phyloP scores from a whole-genome alignment of 441 rosid species.

The Eruca vesicaria region DNA sequence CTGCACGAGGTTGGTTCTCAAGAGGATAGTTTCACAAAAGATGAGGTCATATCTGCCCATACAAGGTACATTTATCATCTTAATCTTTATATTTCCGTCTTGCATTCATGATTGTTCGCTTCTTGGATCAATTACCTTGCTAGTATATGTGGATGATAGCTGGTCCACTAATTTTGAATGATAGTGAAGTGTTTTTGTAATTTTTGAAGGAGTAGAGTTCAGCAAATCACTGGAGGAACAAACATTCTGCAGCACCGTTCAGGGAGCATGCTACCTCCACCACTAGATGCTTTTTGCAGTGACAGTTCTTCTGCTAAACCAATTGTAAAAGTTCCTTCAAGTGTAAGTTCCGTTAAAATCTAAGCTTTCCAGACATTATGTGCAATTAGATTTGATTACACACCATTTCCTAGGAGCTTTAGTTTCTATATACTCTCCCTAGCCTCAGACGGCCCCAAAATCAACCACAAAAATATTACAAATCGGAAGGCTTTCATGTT shows the following conservation, averaged over 20 bases:
- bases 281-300: slow-evolving; percentile 40
- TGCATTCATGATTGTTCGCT: not conserved
- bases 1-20: slow-evolving; percentile 90
- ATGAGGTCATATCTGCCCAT: slow-evolving; percentile 76
- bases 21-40: slow-evolving; percentile 90
- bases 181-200: slow-evolving; percentile 31
- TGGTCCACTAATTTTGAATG: slow-evolving; percentile 31
- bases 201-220: slow-evolving; percentile 54
- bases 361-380: not conserved
- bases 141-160: slow-evolving; percentile 8
- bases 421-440: not conserved
- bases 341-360: slow-evolving; percentile 37
- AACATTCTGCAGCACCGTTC: slow-evolving; percentile 41
- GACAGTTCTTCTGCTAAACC: slow-evolving; percentile 41
- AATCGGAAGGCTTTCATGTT: not conserved
- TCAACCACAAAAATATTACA: not conserved
- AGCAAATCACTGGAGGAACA: slow-evolving; percentile 51
- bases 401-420: not conserved
- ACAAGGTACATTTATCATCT: slow-evolving; percentile 47
- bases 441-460: not conserved
- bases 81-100: not conserved
- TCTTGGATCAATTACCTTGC: not conserved
- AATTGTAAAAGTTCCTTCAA: slow-evolving; percentile 39
- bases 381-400: not conserved
- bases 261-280: slow-evolving; percentile 57